Evolutionary conservation across 345 rosid species (phyloP).

Genomic region (Linum lewisii): DNA sequence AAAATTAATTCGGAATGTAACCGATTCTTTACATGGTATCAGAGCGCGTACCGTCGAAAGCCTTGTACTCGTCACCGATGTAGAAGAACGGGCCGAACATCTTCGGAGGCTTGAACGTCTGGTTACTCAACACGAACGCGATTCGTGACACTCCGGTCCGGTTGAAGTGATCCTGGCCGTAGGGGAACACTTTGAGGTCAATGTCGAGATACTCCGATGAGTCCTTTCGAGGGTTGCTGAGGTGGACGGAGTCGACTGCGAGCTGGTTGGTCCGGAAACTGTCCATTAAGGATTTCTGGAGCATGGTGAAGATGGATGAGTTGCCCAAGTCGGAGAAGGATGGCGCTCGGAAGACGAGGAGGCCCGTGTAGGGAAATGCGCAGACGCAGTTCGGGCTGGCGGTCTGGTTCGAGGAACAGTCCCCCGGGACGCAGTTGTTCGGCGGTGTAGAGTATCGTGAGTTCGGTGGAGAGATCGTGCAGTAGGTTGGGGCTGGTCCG

Average conservation of each 20-base stretch:
- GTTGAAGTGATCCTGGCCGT: conserved; percentile 35
- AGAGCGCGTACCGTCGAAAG: conserved; percentile 39
- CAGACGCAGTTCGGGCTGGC: conserved; percentile 63
- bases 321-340: conserved; percentile 52
- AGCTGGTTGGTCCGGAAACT: conserved; percentile 25
- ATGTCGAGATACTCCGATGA: conserved; percentile 30
- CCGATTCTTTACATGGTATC: no score
- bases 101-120: conserved; percentile 48
- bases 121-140: conserved; percentile 52
- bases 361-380: conserved; percentile 56
- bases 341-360: conserved; percentile 47
- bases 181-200: conserved; percentile 47
- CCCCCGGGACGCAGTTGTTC: conserved; percentile 29
- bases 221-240: conserved; percentile 52
- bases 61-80: conserved; percentile 20
- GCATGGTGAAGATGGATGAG: conserved; percentile 22
- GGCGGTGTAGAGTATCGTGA: conserved; percentile 32
- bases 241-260: conserved; percentile 51
- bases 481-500: conserved; percentile 26
- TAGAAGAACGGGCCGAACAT: conserved; percentile 57
- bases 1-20: no score
- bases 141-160: conserved; percentile 28
- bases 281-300: conserved; percentile 21
- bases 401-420: conserved; percentile 27
- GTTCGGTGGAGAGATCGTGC: conserved; percentile 22